phyloP scores from a whole-genome alignment of 441 rosid species.

The Capsella rubella region DNA sequence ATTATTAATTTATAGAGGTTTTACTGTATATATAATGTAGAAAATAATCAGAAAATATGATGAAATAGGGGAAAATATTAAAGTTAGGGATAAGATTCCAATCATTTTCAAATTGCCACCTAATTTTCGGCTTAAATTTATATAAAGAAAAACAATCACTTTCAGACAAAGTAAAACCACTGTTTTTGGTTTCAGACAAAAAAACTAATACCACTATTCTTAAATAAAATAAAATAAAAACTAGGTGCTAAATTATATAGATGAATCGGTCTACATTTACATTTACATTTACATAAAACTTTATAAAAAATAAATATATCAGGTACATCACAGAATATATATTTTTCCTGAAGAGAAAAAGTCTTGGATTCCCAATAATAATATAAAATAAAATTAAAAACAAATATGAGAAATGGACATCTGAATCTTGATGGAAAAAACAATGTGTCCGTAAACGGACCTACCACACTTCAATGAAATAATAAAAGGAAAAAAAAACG shows the following conservation, averaged over 20 bases:
- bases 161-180: conserved; percentile 42
- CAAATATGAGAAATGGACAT: conserved; percentile 38
- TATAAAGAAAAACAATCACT: conserved; percentile 30
- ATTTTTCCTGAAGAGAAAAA: conserved; percentile 17
- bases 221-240: conserved; percentile 11
- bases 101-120: conserved; percentile 36
- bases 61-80: not conserved
- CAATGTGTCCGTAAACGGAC: conserved; percentile 25
- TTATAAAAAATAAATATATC: not conserved
- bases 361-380: conserved; percentile 35
- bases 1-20: too few relatives aligned
- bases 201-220: conserved; percentile 21
- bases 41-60: not conserved
- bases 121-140: conserved; percentile 30
- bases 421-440: conserved; percentile 39
- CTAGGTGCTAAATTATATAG: conserved; percentile 28
- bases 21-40: not conserved
- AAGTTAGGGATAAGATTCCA: conserved; percentile 37
- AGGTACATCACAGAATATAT: conserved; percentile 28
- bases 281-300: not conserved
- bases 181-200: conserved; percentile 25
- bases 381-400: not conserved
- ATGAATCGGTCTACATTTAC: conserved; percentile 33
- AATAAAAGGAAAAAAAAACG: not conserved
- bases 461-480: conserved; percentile 27